These are phyloP conservation scores for Pythium guiyangense DNA, from an alignment of 352 stramenopile species.

Conservation along the genomic window DNA sequence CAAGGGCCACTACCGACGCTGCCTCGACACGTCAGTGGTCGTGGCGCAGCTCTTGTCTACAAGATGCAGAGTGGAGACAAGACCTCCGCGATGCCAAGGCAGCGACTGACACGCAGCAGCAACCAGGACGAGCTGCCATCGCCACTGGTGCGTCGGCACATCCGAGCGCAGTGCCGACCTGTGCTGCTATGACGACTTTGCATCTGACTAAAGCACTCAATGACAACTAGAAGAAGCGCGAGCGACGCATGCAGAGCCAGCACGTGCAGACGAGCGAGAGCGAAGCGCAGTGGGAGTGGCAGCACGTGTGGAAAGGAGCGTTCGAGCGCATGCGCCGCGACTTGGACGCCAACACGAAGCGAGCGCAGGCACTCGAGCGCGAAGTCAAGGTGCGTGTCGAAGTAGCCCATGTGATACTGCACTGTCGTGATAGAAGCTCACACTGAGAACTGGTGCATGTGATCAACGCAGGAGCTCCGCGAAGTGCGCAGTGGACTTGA, in stretches of 20 bases:
- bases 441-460: not conserved
- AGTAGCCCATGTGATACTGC: too few relatives aligned
- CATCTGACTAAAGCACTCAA: not conserved
- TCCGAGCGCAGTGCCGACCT: not conserved
- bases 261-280: conserved; percentile 55
- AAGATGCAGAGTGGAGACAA: not conserved
- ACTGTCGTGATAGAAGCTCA: too few relatives aligned
- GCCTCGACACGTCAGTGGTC: conserved; percentile 20
- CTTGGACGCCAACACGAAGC: conserved; percentile 24
- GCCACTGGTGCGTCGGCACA: too few relatives aligned
- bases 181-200: not conserved
- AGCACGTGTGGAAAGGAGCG: conserved; percentile 63
- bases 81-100: not conserved
- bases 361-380: conserved; percentile 23
- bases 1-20: conserved; percentile 48
- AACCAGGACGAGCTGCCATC: not conserved
- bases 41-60: conserved; percentile 19
- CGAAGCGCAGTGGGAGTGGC: conserved; percentile 68
- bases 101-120: not conserved
- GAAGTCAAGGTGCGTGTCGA: conserved; percentile 38
- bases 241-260: conserved; percentile 30
- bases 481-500: conserved; percentile 32
- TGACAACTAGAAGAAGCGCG: not conserved
- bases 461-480: conserved; percentile 32
- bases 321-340: conserved; percentile 57